Conservation (phyloP, 768 basidiomycete species). For the Boletus pseudo-olivaceus region DNA sequence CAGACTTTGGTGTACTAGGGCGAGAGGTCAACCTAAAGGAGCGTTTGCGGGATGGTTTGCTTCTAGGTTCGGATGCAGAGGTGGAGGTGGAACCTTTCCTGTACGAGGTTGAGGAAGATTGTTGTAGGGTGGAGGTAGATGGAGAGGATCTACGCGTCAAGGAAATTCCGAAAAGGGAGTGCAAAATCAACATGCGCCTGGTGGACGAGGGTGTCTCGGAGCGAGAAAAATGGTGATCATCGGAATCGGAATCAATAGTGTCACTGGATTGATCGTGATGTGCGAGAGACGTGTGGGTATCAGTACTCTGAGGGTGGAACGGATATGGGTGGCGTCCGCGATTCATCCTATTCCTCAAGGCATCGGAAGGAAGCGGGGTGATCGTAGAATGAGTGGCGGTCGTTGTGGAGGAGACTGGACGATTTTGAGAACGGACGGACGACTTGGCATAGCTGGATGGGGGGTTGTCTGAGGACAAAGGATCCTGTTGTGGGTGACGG, state of each 20-base stretch:
- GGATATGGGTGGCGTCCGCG: constrained; percentile 18
- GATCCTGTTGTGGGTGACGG: constrained; percentile 14
- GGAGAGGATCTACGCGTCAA: constrained; percentile 27
- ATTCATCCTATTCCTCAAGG: constrained; percentile 16
- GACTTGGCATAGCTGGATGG: constrained; percentile 36
- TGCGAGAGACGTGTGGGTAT: constrained; percentile 9
- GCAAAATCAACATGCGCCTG: constrained; percentile 19
- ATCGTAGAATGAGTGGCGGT: constrained; percentile 60
- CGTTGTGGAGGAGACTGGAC: constrained; percentile 65
- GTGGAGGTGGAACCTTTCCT: constrained; percentile 27
- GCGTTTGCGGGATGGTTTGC: constrained; percentile 24
- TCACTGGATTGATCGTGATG: constrained; percentile 13
- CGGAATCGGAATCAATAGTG: constrained; percentile 13
- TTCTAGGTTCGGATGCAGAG: constrained; percentile 12
- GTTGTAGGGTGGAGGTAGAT: constrained; percentile 15
- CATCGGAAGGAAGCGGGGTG: constrained; percentile 52
- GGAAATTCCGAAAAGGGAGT: constrained; percentile 28
- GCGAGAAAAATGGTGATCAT: constrained; percentile 23
- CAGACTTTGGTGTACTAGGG: constrained; percentile 28
- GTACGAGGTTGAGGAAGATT: constrained; percentile 15
- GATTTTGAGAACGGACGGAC: constrained; percentile 45
- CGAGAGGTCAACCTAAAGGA: constrained; percentile 33
- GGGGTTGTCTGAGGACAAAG: constrained; percentile 1
- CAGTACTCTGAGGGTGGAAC: constrained; percentile 8
- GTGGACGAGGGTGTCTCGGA: constrained; percentile 30